Evolutionary conservation across 208 protist genomes (phyloP), one percentile per base, ranked within the genome.

Genomic region (Naegleria gruberi): DNA sequence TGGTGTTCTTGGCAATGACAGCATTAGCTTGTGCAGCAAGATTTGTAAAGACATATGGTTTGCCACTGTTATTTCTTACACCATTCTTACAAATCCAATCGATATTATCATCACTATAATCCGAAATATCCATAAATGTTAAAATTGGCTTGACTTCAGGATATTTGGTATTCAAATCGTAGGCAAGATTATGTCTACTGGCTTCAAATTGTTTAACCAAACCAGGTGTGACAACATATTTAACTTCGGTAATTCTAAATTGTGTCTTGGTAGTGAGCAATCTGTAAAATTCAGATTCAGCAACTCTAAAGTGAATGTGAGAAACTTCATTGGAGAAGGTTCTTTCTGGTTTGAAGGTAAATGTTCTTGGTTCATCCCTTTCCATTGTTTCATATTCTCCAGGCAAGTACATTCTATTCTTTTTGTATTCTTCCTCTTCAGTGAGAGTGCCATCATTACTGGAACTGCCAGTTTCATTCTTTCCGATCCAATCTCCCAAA

Each of bases 241-340:
- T 47, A 2, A 87, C 82, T 51, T 87, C 43, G 2, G 41, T 87
- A 15, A 87, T 43, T 3, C 6, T 40, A 23, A 30, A 55, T 19
- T 26, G 17, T 87, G 82, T 17, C 37, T 87, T 47, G 8, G 6
- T 7, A 17, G 4, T 8, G n/a, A 46, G 5, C 0, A 87, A 30
- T 34, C 82, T 26, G 55, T 55, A 55, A 34, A 87, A 51, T 40
- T 87, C 26, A 41, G 15, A 34, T 51, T 87, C 82, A 19, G 82
- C 82, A 26, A 87, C 82, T 87, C 82, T 45, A 40, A 87, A 87
- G 43, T 87, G 82, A 40, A 87, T 87, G 43, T 55, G 43, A 40
- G 82, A 87, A 46, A 51, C 82, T 15, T 87, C 44, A 87, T 87
- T 87, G 23, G 43, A n/a, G 43, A 87, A 55, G 10, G 82, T 87